A percentile compares a stretch with the other conserved stretches of the same genome.
phyloP scores from a whole-genome alignment of 805 yeast genomes.

The Saccharomycopsis lassenensis region DNA sequence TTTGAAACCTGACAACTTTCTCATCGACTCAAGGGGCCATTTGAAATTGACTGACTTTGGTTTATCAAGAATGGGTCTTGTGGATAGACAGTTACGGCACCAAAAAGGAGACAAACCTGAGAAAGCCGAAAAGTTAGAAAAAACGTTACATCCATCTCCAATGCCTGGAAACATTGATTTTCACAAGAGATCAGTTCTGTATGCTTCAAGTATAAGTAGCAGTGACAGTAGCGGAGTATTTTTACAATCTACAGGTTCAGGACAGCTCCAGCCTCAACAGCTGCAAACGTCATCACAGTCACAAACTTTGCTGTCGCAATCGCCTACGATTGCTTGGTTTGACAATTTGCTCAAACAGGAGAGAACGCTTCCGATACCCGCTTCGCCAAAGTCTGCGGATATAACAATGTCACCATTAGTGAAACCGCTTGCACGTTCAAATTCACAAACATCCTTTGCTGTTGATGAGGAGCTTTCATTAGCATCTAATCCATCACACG shows the following conservation, averaged over 20 bases:
- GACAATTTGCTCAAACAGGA: constrained; percentile 22
- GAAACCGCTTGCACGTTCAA: constrained; percentile 36
- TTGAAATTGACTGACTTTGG: constrained; percentile 93
- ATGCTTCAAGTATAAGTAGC: constrained; percentile 22
- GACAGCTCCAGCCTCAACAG: too few relatives aligned
- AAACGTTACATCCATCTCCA: too few relatives aligned
- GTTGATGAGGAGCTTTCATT: constrained; percentile 37
- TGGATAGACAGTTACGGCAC: constrained; percentile 40
- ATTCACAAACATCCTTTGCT: constrained; percentile 49
- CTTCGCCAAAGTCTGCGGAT: constrained; percentile 12
- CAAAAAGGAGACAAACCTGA: constrained; percentile 32
- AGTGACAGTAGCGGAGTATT: constrained; percentile 22
- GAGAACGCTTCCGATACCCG: constrained; percentile 5
- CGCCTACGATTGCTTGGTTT: constrained; percentile 24
- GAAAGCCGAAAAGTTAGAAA: too few relatives aligned
- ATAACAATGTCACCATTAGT: constrained; percentile 35
- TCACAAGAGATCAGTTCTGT: constrained; percentile 16
- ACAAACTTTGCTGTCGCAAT: too few relatives aligned
- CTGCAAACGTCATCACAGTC: neutral
- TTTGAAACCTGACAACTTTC: constrained; percentile 84
- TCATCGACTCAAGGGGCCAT: constrained; percentile 83
- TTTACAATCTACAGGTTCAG: too few relatives aligned
- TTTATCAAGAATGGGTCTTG: constrained; percentile 76
- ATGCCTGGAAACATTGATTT: constrained; percentile 12
- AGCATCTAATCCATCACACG: constrained; percentile 12